Evolutionary conservation across 768 basidiomycete species (phyloP), one percentile per base, ranked within the genome.

Genomic region (Mycena olivaceomarginata): DNA sequence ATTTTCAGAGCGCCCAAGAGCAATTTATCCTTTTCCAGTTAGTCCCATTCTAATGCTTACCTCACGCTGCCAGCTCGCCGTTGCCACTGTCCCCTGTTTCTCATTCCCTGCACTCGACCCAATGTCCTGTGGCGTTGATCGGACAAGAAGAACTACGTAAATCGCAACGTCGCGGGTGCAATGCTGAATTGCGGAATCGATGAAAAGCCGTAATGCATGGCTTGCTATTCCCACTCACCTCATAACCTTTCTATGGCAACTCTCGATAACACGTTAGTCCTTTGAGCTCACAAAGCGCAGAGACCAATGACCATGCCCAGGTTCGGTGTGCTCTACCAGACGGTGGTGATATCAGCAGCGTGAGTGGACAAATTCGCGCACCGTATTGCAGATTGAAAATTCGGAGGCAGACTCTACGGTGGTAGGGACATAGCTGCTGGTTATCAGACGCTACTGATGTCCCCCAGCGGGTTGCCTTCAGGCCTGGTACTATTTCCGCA

Each of bases 401-500:
- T 51, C 20, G 13, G 16, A 18, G 51, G 51, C 51, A 51, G 51
- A 18, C 51, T 51, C 51, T 51, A 51, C 51, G 51, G 51, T 18
- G 51, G 51, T 51, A 51, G 1, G 51, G 15, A 51, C 51, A 51
- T 51, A 15, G 16, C 20, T 51, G 2, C 51, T 16, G 51, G 13
- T 51, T 51, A n/a, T 51, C 20, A 51, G 51, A 51, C 20, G 20
- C 51, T 51, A 18, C 51, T 51, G 20, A 51, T 51, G 5, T 51
- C 51, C 20, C 51, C 51, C 51, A 51, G 51, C 51, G 51, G 51
- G 51, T 51, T 51, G 15, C 51, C 51, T 51, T 51, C 51, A 51
- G 51, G 51, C 51, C 51, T 51, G 51, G 51, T 51, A 51, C 51
- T 51, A 51, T 51, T 51, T 51, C 51, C 51, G 51, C 51, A 51